Evolutionary conservation across 805 yeast species (phyloP).

Genomic region (Suhomyces kilbournensis): DNA sequence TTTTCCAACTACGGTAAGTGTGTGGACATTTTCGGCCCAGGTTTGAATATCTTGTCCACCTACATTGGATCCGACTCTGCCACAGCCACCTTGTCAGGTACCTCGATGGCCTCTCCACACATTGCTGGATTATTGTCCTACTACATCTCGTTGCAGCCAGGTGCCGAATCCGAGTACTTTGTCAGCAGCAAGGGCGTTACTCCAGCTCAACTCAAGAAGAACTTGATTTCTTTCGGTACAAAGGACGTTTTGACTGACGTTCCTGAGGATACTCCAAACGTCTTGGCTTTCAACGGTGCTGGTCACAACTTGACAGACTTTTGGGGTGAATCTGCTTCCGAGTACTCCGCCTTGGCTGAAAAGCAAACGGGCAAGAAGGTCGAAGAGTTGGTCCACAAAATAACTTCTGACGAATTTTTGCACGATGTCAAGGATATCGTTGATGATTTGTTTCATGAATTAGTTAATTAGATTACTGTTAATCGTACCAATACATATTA

Average conservation of each 20-base stretch:
- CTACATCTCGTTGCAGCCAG: conserved; percentile 56
- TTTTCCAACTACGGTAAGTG: conserved; percentile 55
- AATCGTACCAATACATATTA: not conserved
- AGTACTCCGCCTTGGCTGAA: not conserved
- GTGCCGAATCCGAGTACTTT: conserved; percentile 46
- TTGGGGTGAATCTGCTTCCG: conserved; percentile 35
- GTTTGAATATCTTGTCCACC: conserved; percentile 53
- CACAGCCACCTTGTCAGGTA: conserved; percentile 55
- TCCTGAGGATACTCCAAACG: conserved; percentile 50
- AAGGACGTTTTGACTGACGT: conserved; percentile 45
- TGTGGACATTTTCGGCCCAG: conserved; percentile 55
- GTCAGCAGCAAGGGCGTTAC: conserved; percentile 41
- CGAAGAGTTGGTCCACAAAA: conserved; percentile 19
- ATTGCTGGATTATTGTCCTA: conserved; percentile 55
- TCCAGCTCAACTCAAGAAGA: conserved; percentile 54
- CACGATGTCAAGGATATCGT: conserved; percentile 26
- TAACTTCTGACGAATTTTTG: conserved; percentile 19
- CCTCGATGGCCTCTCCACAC: conserved; percentile 65
- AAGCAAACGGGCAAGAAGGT: conserved; percentile 15
- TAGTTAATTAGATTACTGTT: conserved; percentile 1
- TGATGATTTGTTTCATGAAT: conserved; percentile 21
- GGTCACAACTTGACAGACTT: conserved; percentile 51
- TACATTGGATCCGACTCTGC: conserved; percentile 52
- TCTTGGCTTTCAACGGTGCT: conserved; percentile 60
- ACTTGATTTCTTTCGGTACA: conserved; percentile 51